Evolutionary conservation across 2,329 filamentous ascomycete species (phyloP).

Genomic region (Colletotrichum agaves): DNA sequence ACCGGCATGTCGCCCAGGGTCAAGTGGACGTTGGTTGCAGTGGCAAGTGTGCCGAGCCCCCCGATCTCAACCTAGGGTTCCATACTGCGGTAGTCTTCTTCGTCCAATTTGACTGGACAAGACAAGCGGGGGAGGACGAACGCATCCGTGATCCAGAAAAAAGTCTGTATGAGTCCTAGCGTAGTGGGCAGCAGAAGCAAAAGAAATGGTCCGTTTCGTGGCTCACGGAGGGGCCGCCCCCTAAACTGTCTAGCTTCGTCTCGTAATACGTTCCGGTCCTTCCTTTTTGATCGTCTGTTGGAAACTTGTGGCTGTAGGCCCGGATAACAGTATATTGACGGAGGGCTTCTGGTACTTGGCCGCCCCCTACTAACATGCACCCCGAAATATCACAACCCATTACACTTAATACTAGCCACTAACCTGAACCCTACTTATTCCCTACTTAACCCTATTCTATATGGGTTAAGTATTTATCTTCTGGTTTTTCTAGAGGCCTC

Average conservation of each 20-base stretch:
- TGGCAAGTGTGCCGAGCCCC: conserved; percentile 34
- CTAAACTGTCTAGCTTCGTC: conserved; percentile 10
- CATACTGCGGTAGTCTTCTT: too few species aligned
- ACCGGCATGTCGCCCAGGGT: conserved; percentile 13
- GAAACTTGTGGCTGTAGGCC: conserved; percentile 24
- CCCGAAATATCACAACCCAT: too few species aligned
- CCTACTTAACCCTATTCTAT: too few species aligned
- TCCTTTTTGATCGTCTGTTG: conserved; percentile 3
- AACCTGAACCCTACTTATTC: too few species aligned
- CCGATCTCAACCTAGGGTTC: conserved; percentile 25
- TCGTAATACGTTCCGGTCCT: conserved; percentile 4
- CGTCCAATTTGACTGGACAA: conserved; percentile 19
- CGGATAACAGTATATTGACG: too few species aligned
- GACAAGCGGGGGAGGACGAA: conserved; percentile 33
- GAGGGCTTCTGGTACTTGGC: too few species aligned
- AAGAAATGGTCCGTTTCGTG: conserved; percentile 22
- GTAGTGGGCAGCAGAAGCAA: background rate
- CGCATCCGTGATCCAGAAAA: conserved; percentile 30
- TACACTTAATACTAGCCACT: too few species aligned
- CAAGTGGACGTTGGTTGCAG: conserved; percentile 19
- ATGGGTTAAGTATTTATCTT: too few species aligned
- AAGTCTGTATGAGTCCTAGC: conserved; percentile 26
- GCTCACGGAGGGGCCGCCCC: conserved; percentile 7
- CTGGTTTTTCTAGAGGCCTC: too few species aligned
- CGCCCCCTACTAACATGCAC: too few species aligned